These are phyloP conservation scores for Suillus tomentosus DNA, from an alignment of 768 basidiomycete genomes.

Conservation along the genomic window DNA sequence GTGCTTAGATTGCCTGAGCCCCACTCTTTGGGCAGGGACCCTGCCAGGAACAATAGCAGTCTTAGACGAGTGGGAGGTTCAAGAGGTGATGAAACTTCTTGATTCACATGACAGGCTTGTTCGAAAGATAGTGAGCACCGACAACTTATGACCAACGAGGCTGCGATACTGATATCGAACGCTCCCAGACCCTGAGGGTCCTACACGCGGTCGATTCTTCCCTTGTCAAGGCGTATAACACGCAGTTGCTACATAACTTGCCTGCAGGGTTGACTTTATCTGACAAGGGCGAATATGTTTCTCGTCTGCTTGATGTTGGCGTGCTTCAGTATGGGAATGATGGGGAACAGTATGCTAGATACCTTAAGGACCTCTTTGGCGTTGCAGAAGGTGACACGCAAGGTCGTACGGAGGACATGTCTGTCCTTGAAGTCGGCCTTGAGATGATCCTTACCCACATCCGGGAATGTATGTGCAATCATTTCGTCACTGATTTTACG, in stretches of 20 bases:
- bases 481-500: neutral
- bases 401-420: constrained; percentile 31
- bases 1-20: constrained; percentile 61
- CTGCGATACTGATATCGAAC: constrained; percentile 12
- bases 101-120: constrained; percentile 60
- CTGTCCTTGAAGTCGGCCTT: constrained; percentile 57
- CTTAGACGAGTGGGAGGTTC: constrained; percentile 75
- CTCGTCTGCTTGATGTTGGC: constrained; percentile 57
- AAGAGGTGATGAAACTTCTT: constrained; percentile 66
- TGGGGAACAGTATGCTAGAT: constrained; percentile 59
- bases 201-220: constrained; percentile 57
- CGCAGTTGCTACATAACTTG: constrained; percentile 42
- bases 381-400: constrained; percentile 37
- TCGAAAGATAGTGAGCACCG: constrained; percentile 54
- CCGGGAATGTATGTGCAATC: constrained; percentile 46
- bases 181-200: constrained; percentile 57
- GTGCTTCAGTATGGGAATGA: constrained; percentile 48
- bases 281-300: constrained; percentile 44
- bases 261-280: constrained; percentile 34
- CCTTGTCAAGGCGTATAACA: constrained; percentile 60
- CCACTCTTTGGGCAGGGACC: constrained; percentile 70
- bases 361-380: constrained; percentile 45
- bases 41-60: constrained; percentile 48
- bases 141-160: neutral
- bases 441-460: constrained; percentile 55